phyloP scores from a whole-genome alignment of 345 rosid genomes.

The Arabis alpina region DNA sequence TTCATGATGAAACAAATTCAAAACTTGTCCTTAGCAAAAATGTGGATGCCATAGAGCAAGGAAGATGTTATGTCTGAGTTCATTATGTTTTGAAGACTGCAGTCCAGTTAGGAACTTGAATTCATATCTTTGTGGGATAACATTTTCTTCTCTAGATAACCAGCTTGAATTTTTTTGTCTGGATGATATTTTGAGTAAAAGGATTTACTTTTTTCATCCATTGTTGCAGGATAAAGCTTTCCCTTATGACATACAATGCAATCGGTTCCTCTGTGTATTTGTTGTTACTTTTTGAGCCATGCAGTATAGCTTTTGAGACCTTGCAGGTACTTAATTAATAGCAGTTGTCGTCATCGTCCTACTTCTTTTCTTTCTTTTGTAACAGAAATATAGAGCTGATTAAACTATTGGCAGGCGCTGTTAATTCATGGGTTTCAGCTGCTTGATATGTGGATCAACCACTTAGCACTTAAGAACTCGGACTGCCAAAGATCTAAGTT shows the following conservation, averaged over 20 bases:
- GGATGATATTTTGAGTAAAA: slow-evolving; percentile 13
- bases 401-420: slow-evolving; percentile 63
- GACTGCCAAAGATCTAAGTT: slow-evolving; percentile 67
- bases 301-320: slow-evolving; percentile 52
- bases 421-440: slow-evolving; percentile 92
- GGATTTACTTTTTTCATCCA: slow-evolving; percentile 2
- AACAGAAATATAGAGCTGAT: slow-evolving; percentile 14
- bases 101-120: slow-evolving; percentile 1
- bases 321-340: slow-evolving; percentile 42
- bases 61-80: slow-evolving; percentile 13
- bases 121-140: background rate
- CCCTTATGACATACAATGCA: slow-evolving; percentile 44
- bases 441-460: slow-evolving; percentile 86
- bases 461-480: slow-evolving; percentile 61
- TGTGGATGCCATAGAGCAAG: slow-evolving; percentile 2
- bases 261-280: slow-evolving; percentile 47
- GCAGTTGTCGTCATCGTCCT: slow-evolving; percentile 2
- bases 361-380: slow-evolving; percentile 5
- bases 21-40: background rate
- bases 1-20: background rate
- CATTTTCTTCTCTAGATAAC: slow-evolving; percentile 8
- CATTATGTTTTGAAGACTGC: slow-evolving; percentile 21
- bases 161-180: slow-evolving; percentile 18
- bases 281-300: slow-evolving; percentile 49
- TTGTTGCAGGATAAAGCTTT: slow-evolving; percentile 48